A percentile compares a stretch with the other conserved stretches of the same genome.
These are phyloP conservation scores for Plectosphaerella cucumerina DNA, from an alignment of 2,329 filamentous ascomycete genomes.

Conservation along the genomic window DNA sequence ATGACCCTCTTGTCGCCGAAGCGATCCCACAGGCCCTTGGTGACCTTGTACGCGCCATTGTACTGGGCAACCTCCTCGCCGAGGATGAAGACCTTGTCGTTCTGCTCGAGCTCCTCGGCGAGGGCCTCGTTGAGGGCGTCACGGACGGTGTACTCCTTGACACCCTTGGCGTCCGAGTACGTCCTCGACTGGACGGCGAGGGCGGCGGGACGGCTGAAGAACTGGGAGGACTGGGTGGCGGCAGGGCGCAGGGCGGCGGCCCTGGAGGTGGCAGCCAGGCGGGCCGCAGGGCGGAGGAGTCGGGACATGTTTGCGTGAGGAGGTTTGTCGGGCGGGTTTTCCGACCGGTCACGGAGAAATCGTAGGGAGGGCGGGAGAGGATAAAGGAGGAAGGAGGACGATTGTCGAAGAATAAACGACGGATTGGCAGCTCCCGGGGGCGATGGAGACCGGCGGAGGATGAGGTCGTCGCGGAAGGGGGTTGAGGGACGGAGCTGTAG, in stretches of 20 bases:
- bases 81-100: conserved; percentile 91
- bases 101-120: conserved; percentile 91
- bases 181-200: conserved; percentile 44
- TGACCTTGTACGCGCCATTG: conserved; percentile 99
- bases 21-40: conserved; percentile 92
- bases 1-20: conserved; percentile 98
- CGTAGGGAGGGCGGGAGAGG: conserved; percentile 4
- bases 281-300: conserved; percentile 46
- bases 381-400: not conserved
- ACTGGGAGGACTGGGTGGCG: conserved; percentile 28
- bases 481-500: conserved; percentile 12
- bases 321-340: not conserved
- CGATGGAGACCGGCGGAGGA: conserved; percentile 10
- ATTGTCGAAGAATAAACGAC: not conserved
- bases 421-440: conserved; percentile 5
- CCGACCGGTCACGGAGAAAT: not conserved
- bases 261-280: conserved; percentile 41
- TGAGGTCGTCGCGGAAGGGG: conserved; percentile 10
- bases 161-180: conserved; percentile 54
- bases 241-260: conserved; percentile 27
- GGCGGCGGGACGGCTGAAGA: conserved; percentile 27
- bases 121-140: conserved; percentile 97
- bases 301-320: conserved; percentile 37
- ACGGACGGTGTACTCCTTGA: conserved; percentile 93
- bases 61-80: conserved; percentile 99